These are phyloP conservation scores for Vanrija sp. DNA, from an alignment of 1,284 basidiomycete genomes.

Conservation along the genomic window DNA sequence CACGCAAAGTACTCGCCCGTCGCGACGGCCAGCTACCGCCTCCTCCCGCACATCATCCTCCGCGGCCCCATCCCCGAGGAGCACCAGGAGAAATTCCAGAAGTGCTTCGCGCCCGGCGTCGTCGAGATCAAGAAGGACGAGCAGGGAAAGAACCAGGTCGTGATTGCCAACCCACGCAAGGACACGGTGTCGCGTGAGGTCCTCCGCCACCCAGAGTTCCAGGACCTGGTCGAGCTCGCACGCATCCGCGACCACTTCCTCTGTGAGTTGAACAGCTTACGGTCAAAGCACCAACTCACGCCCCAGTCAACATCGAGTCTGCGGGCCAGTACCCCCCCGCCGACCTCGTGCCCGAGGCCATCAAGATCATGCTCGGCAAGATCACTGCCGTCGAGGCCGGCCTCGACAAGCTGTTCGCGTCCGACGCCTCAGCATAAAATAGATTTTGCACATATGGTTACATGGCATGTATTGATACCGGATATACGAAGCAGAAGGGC, in stretches of 20 bases:
- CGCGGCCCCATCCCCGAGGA: constrained; percentile 63
- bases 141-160: constrained; percentile 49
- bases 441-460: constrained; percentile 2
- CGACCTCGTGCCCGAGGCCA: constrained; percentile 75
- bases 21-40: constrained; percentile 90
- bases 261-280: constrained; percentile 55
- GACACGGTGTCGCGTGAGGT: constrained; percentile 94
- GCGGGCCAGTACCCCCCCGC: constrained; percentile 83
- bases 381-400: constrained; percentile 53
- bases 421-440: constrained; percentile 1
- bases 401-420: constrained; percentile 37
- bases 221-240: constrained; percentile 75
- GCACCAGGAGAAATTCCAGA: constrained; percentile 68
- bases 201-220: constrained; percentile 85
- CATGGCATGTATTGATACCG: constrained; percentile 5
- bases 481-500: too few relatives aligned
- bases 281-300: not conserved
- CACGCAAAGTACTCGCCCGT: constrained; percentile 99
- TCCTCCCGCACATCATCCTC: constrained; percentile 83
- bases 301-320: constrained; percentile 79
- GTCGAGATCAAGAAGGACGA: constrained; percentile 63
- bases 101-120: constrained; percentile 87
- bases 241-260: constrained; percentile 91
- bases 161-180: constrained; percentile 62
- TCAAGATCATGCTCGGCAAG: constrained; percentile 78